Percentiles rank a stretch among this genome's conserved stretches.
Conservation (phyloP, 768 basidiomycete genomes). For the Podaxis sp. region DNA sequence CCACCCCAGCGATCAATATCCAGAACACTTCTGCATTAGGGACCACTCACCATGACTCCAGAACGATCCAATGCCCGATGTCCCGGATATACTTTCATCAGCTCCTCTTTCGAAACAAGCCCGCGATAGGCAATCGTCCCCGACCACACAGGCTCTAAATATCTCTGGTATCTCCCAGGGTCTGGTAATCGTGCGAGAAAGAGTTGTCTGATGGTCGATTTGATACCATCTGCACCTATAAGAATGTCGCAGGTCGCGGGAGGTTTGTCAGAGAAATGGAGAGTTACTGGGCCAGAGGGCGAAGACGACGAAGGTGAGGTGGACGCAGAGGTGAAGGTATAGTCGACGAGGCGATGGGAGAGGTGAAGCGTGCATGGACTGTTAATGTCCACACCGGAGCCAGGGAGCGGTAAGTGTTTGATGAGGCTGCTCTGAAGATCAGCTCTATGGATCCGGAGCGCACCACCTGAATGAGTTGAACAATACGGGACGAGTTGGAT, state of each 20-base stretch:
- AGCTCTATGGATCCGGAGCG: slow-evolving; percentile 45
- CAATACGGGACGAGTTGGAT: too few relatives aligned
- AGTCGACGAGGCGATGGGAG: slow-evolving; percentile 51
- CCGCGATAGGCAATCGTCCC: slow-evolving; percentile 35
- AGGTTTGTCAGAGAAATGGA: slow-evolving; percentile 27
- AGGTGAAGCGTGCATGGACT: slow-evolving; percentile 38
- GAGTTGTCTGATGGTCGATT: slow-evolving; percentile 21
- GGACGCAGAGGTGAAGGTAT: slow-evolving; percentile 18
- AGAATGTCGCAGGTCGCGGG: slow-evolving; percentile 33
- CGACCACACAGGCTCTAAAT: slow-evolving; percentile 33
- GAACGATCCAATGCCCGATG: slow-evolving; percentile 23
- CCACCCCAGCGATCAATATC: neutral
- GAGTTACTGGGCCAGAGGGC: slow-evolving; percentile 20
- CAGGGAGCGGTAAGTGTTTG: slow-evolving; percentile 33
- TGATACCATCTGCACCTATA: slow-evolving; percentile 27
- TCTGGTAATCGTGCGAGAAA: slow-evolving; percentile 10
- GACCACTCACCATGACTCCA: slow-evolving; percentile 23
- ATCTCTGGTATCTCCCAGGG: slow-evolving; percentile 8
- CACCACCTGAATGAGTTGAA: neutral
- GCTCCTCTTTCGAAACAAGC: slow-evolving; percentile 26
- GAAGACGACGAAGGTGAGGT: neutral
- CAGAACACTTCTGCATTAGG: neutral
- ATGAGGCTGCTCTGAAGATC: slow-evolving; percentile 59
- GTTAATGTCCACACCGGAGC: neutral
- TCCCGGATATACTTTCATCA: slow-evolving; percentile 26